Base-by-base conservation (phyloP, 2,329 filamentous ascomycete species). In the Phialophora verrucosa region DNA sequence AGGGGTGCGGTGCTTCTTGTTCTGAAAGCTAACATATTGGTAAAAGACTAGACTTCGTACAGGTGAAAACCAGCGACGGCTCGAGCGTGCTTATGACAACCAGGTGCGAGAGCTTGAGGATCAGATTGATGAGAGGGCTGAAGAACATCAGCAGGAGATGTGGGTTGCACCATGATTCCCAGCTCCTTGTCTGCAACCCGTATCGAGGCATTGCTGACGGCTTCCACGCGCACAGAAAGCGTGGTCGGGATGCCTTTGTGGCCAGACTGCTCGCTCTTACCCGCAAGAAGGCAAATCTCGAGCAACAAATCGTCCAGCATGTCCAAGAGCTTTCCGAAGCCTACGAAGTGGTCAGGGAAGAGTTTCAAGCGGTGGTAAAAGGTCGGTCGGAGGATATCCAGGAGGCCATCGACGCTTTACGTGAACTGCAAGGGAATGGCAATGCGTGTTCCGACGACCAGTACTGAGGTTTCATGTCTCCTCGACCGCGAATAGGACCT, bases 401-500 rank as follows among this genome's bases (percentile, higher is more conserved):
- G 32, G 69, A 63, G 53, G 61, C 69, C 7, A 67, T 66, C 11
- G 25, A 44, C n/a, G 35, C 42, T 10, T 23, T 65, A 50, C 29
- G 35, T 25, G 38, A 56, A 50, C 27, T 50, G 35, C 44, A 62
- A 32, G 54, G 59, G 27, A 47, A 29, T n/a, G 55, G 29, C 25
- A 60, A 23, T 17, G 31, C 51, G 44, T 44, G n/a, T 23, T 20
- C 29, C 6, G 54, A 23, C 53, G 35, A 44, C 1, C 17, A 23
- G 20, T 6, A n/a, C 17, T 44, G 20, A 50, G 17, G 38, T 29
- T 1, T 29, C 53, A 59, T 38, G 54, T 35, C 70, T 79, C 81
- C 64, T 82, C 81, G 55, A 85, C 81, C 25, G 81, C 84, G 79
- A 88, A 89, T 69, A 84, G 76, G 53, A 89, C 82, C 74, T 84